Evolutionary conservation across 2,329 filamentous ascomycete genomes (phyloP), one percentile per base, ranked within the genome.

Genomic region (Furcasterigmium furcatum): DNA sequence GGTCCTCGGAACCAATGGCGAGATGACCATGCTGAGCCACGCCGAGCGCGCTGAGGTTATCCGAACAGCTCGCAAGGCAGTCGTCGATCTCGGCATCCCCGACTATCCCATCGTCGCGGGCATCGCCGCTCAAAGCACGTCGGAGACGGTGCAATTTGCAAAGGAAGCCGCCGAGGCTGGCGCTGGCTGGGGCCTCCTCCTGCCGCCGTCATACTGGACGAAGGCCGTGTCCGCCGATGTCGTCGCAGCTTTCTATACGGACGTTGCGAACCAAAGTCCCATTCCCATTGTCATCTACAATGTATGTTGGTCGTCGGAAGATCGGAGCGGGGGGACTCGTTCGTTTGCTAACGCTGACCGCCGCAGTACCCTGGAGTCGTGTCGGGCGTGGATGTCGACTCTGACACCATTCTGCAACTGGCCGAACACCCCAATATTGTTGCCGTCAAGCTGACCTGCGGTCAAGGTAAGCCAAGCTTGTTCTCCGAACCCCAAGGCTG

Each of bases 141-240:
- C 80, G 46, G 84, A 88, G 61, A 80, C 81, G 9, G 78, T 88
- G 45, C 70, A 81, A 43, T 70, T 87, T 10, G 87, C 82, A 62
- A 69, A 71, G 43, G 84, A 88, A 55, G 84, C 85, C 5, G 75
- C 76, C 20, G 69, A 67, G 12, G 74, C 80, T 12, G 86, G 86
- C 29, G 85, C 80, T 49, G 82, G 84, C 57, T 83, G 84, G 53
- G 83, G 79, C 6, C 71, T 90, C 43, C 72, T 88, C 1, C 73
- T 88, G 4, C 84, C 85, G 7, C 85, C 85, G 4, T 78, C 76
- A 22, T 89, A 88, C 66, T 89, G 87, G 64, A 77, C 80, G 46
- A 65, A 73, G 7, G 67, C 84, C 13, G 75, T 83, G 56, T 79
- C 73, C 46, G 75, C 71, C 27, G 74, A 78, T 7, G 74, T 77